Conservation (phyloP, 345 rosid species). For the Gossypium australe region DNA sequence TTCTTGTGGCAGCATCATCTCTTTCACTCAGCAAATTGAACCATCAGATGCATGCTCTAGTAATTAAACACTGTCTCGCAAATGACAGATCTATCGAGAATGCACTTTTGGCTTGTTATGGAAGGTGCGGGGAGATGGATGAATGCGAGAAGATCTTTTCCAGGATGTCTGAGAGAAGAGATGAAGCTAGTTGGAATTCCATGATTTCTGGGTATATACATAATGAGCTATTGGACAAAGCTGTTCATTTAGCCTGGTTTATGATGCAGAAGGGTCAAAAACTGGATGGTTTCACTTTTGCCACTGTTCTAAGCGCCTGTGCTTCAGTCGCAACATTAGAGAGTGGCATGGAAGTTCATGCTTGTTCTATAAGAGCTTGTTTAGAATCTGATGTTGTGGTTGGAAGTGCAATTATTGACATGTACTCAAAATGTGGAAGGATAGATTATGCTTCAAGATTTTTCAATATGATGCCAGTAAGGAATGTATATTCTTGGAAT, state of each 20-base stretch:
- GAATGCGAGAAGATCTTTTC: slow-evolving; percentile 73
- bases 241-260: slow-evolving; percentile 73
- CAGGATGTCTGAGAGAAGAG: slow-evolving; percentile 72
- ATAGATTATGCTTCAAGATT: slow-evolving; percentile 78
- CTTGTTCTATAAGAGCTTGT: slow-evolving; percentile 66
- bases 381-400: slow-evolving; percentile 81
- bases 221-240: slow-evolving; percentile 61
- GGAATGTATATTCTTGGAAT: slow-evolving; percentile 92
- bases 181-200: slow-evolving; percentile 80
- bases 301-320: slow-evolving; percentile 93
- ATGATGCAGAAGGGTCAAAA: slow-evolving; percentile 72
- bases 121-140: slow-evolving; percentile 72
- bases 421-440: slow-evolving; percentile 97
- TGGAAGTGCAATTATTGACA: slow-evolving; percentile 88
- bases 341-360: slow-evolving; percentile 93
- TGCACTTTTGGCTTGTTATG: slow-evolving; percentile 81
- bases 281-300: slow-evolving; percentile 74
- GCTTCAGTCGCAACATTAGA: slow-evolving; percentile 87
- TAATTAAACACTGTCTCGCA: slow-evolving; percentile 42
- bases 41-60: slow-evolving; percentile 63
- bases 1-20: slow-evolving; percentile 61
- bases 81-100: slow-evolving; percentile 62
- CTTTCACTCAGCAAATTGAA: slow-evolving; percentile 41
- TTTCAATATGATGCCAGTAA: slow-evolving; percentile 59
- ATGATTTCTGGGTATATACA: slow-evolving; percentile 89